Base-by-base conservation (phyloP, 2,329 filamentous ascomycete species). In the Botrytis medusae region DNA sequence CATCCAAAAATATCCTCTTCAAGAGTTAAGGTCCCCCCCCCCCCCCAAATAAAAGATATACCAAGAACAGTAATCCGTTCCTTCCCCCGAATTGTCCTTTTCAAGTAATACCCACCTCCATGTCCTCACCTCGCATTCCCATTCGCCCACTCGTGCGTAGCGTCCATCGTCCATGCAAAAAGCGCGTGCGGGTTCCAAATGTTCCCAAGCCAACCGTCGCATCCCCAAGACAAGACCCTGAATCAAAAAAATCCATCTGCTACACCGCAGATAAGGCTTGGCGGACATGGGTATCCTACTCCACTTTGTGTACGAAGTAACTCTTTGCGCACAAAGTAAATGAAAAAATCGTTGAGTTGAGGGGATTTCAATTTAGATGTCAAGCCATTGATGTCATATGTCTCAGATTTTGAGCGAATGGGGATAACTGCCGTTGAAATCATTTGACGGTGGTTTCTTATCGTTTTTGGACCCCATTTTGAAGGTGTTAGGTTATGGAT, bases 351-450 rank as follows among this genome's bases (percentile, higher is more conserved):
- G 51, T 54, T 54, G 51, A 54, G 25, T 40, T 40, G 44, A 37
- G 63, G 63, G 44, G 32, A 51, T 37, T 54, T 37, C 46, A 67
- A 37, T 14, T 51, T n/a, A 51, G 18, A n/a, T 10, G 48, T n/a
- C 9, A 68, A 68, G 64, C 64, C 64, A 68, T 48, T 22, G 51
- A 68, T 68, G 64, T 68, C 64, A 68, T 54, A 54, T 54, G 64
- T 54, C 34, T 68, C 48, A 42, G 51, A 54, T 29, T 8, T 4
- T 25, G 25, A 29, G 51, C 51, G n/a, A 29, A 54, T 54, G 51
- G 51, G 51, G 48, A 14, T 16, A 54, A 16, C 51, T 16, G n/a
- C n/a, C 25, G 51, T 54, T n/a, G 51, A 29, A 54, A 16, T 54
- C 14, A 16, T n/a, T 54, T 16, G 40, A 2, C 14, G 40, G 40